phyloP scores from a whole-genome alignment of 768 basidiomycete genomes.

The Clitopilus hobsonii region DNA sequence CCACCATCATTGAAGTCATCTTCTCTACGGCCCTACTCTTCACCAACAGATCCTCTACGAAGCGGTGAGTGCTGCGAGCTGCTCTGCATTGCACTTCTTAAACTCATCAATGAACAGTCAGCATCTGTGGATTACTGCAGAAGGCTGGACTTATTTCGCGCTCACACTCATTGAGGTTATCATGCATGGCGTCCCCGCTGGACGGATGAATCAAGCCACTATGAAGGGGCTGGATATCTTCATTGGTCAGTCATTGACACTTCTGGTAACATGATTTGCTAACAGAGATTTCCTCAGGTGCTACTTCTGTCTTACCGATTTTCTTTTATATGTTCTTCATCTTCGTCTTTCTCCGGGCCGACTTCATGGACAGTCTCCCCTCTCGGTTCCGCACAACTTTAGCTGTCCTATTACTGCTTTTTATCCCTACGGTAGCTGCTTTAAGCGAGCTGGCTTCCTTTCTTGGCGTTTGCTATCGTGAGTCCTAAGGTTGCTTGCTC shows the following conservation, averaged over 20 bases:
- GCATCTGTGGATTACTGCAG: conserved; percentile 55
- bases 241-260: too few relatives aligned
- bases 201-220: conserved; percentile 34
- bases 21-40: conserved; percentile 51
- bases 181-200: conserved; percentile 49
- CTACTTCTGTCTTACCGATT: conserved; percentile 60
- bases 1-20: conserved; percentile 58
- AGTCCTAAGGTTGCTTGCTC: conserved; percentile 17
- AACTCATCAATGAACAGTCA: conserved; percentile 28
- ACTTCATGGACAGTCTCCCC: conserved; percentile 53
- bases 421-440: conserved; percentile 51
- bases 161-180: conserved; percentile 60
- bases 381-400: conserved; percentile 38
- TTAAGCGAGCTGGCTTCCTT: conserved; percentile 65
- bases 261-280: too few relatives aligned
- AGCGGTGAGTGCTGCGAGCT: conserved; percentile 30
- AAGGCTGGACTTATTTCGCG: conserved; percentile 56
- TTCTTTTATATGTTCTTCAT: conserved; percentile 61
- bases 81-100: neutral
- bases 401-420: conserved; percentile 39
- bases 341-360: conserved; percentile 46
- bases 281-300: too few relatives aligned
- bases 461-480: conserved; percentile 52
- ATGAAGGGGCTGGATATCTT: conserved; percentile 55
- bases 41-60: conserved; percentile 40